phyloP scores from a whole-genome alignment of 2,329 filamentous ascomycete species.

The Exophiala sp. region DNA sequence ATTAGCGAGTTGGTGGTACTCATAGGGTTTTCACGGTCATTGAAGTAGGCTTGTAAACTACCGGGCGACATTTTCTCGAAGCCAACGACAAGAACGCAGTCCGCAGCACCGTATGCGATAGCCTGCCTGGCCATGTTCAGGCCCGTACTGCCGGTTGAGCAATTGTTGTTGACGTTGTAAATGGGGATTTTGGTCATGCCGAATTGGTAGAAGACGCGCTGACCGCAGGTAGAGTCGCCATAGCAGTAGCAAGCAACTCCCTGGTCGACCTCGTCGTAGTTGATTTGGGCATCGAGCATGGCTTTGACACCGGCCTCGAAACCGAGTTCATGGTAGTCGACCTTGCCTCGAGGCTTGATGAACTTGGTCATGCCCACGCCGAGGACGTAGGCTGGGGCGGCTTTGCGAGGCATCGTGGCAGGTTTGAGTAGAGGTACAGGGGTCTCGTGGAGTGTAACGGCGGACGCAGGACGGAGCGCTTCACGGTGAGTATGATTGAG shows the following conservation, averaged over 20 bases:
- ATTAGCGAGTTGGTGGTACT: conserved; percentile 73
- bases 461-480: no score
- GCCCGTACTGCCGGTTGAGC: conserved; percentile 90
- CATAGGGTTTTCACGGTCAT: conserved; percentile 77
- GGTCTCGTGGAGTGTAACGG: no score
- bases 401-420: conserved; percentile 52
- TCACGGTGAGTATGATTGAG: no score
- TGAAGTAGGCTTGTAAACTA: conserved; percentile 77
- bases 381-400: conserved; percentile 72
- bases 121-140: conserved; percentile 78
- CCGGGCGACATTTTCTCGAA: conserved; percentile 99
- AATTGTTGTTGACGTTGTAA: conserved; percentile 99
- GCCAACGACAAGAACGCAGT: conserved; percentile 86
- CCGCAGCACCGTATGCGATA: conserved; percentile 73
- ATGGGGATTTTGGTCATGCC: conserved; percentile 84
- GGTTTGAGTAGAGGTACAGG: neutral
- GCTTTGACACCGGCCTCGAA: conserved; percentile 32
- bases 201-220: conserved; percentile 97
- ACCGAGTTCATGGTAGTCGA: conserved; percentile 32
- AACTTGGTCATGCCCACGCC: conserved; percentile 99
- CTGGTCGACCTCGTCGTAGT: conserved; percentile 92
- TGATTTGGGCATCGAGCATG: conserved; percentile 73
- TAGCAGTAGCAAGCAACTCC: conserved; percentile 95
- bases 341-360: conserved; percentile 52
- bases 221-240: conserved; percentile 88